phyloP scores from a whole-genome alignment of 2,329 filamentous ascomycete genomes.

The Parasarocladium wereldwijsianum region DNA sequence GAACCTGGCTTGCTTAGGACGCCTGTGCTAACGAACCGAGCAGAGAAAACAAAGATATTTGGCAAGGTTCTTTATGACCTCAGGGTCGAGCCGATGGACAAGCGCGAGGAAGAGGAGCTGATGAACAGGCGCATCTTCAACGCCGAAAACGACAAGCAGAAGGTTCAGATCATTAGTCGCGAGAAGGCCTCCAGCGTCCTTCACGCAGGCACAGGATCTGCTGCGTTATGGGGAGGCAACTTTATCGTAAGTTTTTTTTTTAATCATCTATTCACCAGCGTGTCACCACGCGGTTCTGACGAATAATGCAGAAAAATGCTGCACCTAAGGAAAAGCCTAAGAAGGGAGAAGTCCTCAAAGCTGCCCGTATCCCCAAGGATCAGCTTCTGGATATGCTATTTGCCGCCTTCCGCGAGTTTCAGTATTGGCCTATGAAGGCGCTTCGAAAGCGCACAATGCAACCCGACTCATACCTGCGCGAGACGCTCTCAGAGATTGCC shows the following conservation, averaged over 20 bases:
- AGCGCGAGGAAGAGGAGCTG: constrained; percentile 51
- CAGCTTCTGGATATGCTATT: constrained; percentile 79
- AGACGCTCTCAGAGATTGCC: constrained; percentile 70
- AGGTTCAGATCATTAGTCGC: constrained; percentile 34
- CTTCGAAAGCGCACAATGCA: constrained; percentile 67
- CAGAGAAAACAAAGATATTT: constrained; percentile 65
- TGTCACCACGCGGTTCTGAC: neutral
- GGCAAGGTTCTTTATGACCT: constrained; percentile 65
- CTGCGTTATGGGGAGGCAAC: constrained; percentile 18
- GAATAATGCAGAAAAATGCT: constrained; percentile 32
- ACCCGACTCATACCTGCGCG: constrained; percentile 84
- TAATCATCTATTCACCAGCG: neutral
- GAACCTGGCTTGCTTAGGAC: neutral
- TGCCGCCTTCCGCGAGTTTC: constrained; percentile 67
- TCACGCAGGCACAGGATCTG: constrained; percentile 17
- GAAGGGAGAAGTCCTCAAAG: constrained; percentile 61
- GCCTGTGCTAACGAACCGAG: constrained; percentile 10
- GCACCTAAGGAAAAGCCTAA: constrained; percentile 37
- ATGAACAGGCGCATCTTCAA: constrained; percentile 41
- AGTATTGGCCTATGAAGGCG: constrained; percentile 88
- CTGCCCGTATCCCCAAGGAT: constrained; percentile 77
- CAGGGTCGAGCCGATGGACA: constrained; percentile 57
- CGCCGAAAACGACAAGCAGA: constrained; percentile 33
- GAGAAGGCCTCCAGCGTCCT: constrained; percentile 29
- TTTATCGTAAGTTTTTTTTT: constrained; percentile 39